Percentiles rank a stretch among this genome's conserved stretches.
Evolutionary conservation across 495 filamentous ascomycete genomes (phyloP).

Genomic region (Trypethelium eluteriae): DNA sequence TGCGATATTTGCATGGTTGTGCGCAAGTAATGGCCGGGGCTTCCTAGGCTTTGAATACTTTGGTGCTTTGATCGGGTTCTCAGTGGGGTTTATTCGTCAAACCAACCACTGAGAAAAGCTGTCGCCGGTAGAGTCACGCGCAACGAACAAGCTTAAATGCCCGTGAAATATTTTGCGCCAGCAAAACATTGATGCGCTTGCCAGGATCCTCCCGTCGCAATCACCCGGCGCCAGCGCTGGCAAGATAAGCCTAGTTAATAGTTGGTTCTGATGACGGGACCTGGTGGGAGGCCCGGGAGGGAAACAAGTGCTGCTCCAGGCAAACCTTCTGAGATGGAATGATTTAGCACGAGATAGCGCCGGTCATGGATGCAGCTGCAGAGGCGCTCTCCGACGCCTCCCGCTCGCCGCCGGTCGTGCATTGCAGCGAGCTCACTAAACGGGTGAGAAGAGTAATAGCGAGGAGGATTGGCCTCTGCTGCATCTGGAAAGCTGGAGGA

Average conservation of each 20-base stretch:
- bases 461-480: neutral
- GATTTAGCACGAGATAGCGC: too few species aligned
- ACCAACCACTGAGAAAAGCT: neutral
- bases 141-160: neutral
- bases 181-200: neutral
- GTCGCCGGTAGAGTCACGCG: neutral
- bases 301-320: too few species aligned
- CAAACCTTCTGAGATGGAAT: too few species aligned
- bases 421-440: conserved; percentile 5
- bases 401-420: conserved; percentile 6
- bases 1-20: neutral
- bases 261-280: too few species aligned
- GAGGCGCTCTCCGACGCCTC: conserved; percentile 9
- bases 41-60: neutral
- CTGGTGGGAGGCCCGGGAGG: too few species aligned
- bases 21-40: neutral
- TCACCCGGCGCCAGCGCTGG: neutral
- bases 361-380: neutral
- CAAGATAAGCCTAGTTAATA: neutral
- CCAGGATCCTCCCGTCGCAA: neutral
- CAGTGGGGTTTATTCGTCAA: neutral
- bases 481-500: neutral
- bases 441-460: too few species aligned
- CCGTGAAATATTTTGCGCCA: neutral
- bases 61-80: neutral